These are phyloP conservation scores for Edaphochlamys debaryana DNA, from an alignment of 139 green algal genomes.

Conservation along the genomic window DNA sequence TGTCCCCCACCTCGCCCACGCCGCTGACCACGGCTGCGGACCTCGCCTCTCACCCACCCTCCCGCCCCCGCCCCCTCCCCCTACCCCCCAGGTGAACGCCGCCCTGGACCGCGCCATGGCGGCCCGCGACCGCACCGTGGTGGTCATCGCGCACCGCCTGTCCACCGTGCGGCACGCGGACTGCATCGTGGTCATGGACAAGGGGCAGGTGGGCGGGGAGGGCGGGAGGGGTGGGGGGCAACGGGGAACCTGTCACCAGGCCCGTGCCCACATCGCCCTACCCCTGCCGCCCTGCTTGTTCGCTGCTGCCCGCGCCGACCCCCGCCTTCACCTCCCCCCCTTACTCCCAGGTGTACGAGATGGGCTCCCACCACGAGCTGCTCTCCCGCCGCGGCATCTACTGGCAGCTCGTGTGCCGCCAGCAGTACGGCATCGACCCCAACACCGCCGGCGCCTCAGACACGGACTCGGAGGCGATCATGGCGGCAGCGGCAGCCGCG, in stretches of 20 bases:
- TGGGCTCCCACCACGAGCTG: constrained; percentile 74
- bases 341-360: constrained; percentile 65
- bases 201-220: constrained; percentile 61
- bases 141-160: constrained; percentile 87
- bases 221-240: neutral
- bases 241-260: too few species aligned
- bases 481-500: neutral
- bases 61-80: neutral
- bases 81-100: constrained; percentile 64
- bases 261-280: too few species aligned
- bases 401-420: constrained; percentile 70
- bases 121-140: constrained; percentile 62
- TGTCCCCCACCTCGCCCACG: too few species aligned
- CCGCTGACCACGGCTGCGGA: too few species aligned
- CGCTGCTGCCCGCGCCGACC: too few species aligned
- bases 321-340: neutral
- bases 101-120: constrained; percentile 78
- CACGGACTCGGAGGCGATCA: neutral
- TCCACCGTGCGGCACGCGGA: constrained; percentile 82
- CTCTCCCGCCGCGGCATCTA: constrained; percentile 68
- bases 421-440: constrained; percentile 58
- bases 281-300: too few species aligned
- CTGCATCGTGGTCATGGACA: constrained; percentile 79
- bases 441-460: neutral
- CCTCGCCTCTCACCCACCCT: too few species aligned